Evolutionary conservation across 306 rosid genomes (phyloP).

Genomic region (Sesbania bispinosa): DNA sequence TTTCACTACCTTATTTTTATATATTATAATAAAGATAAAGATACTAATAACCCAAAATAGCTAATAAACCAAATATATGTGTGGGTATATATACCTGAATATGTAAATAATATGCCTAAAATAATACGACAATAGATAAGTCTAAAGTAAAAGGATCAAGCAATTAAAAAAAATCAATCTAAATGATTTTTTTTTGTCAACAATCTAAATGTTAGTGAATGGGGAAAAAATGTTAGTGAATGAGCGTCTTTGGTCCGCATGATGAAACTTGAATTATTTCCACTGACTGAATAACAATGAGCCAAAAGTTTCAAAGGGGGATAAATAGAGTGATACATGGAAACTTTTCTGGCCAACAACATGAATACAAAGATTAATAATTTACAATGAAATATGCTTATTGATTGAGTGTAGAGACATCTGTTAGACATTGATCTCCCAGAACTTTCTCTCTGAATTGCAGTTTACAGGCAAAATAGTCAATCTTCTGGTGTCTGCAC

Average conservation of each 20-base stretch:
- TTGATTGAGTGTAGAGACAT: conserved; percentile 1
- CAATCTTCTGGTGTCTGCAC: conserved; percentile 50
- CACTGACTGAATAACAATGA: conserved; percentile 28
- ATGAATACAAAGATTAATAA: conserved; percentile 24
- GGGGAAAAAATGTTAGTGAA: neutral
- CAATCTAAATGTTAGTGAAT: no score
- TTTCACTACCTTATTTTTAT: no score
- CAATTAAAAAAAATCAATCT: no score
- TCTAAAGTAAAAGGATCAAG: no score
- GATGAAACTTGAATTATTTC: conserved; percentile 24
- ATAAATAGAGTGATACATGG: conserved; percentile 18
- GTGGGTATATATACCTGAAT: no score
- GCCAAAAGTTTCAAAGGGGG: conserved; percentile 17
- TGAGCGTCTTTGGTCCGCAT: neutral
- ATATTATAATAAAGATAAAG: no score
- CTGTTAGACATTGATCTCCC: neutral
- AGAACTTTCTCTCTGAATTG: no score
- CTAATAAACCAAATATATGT: no score
- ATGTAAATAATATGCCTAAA: no score
- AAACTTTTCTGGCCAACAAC: conserved; percentile 13
- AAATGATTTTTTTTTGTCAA: no score
- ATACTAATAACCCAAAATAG: no score
- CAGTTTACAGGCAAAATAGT: neutral
- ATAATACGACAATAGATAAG: no score
- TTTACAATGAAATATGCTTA: conserved; percentile 30